Conservation (phyloP, 495 filamentous ascomycete genomes). For the Glonium stellatum region DNA sequence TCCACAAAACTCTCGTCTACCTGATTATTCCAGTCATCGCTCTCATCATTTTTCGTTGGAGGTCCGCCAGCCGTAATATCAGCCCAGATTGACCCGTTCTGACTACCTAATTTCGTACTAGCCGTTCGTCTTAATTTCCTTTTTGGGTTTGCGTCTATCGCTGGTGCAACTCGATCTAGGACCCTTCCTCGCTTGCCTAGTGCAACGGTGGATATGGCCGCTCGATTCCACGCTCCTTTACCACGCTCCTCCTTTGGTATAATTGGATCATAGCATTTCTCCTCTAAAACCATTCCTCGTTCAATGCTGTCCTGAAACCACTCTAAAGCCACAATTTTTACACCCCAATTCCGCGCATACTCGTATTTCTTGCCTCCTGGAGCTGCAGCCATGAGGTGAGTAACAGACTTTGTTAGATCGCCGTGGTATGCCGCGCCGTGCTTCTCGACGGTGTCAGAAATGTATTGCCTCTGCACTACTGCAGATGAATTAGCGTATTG, state of each 20-base stretch:
- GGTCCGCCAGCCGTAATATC: constrained; percentile 65
- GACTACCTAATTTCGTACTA: constrained; percentile 32
- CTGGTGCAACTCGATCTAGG: constrained; percentile 1
- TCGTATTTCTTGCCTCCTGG: constrained; percentile 83
- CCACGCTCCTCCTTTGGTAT: constrained; percentile 65
- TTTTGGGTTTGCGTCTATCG: constrained; percentile 12
- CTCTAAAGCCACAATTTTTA: constrained; percentile 69
- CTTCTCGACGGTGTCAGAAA: constrained; percentile 54
- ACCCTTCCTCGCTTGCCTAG: constrained; percentile 19
- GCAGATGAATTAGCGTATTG: constrained; percentile 20
- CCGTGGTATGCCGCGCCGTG: constrained; percentile 78
- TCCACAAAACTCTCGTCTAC: constrained; percentile 4
- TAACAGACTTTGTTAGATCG: constrained; percentile 77
- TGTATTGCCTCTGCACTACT: constrained; percentile 60
- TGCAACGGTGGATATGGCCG: constrained; percentile 27
- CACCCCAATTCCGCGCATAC: constrained; percentile 70
- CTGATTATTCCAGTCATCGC: constrained; percentile 32
- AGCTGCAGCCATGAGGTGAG: constrained; percentile 73
- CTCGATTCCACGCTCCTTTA: constrained; percentile 62
- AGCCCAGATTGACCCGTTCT: constrained; percentile 78
- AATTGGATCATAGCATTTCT: constrained; percentile 68
- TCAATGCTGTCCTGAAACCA: constrained; percentile 83
- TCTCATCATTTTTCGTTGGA: constrained; percentile 33
- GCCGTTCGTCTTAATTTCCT: constrained; percentile 27
- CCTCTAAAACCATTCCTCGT: constrained; percentile 89